phyloP scores from a whole-genome alignment of 495 filamentous ascomycete species.

The Daldinia bambusicola region DNA sequence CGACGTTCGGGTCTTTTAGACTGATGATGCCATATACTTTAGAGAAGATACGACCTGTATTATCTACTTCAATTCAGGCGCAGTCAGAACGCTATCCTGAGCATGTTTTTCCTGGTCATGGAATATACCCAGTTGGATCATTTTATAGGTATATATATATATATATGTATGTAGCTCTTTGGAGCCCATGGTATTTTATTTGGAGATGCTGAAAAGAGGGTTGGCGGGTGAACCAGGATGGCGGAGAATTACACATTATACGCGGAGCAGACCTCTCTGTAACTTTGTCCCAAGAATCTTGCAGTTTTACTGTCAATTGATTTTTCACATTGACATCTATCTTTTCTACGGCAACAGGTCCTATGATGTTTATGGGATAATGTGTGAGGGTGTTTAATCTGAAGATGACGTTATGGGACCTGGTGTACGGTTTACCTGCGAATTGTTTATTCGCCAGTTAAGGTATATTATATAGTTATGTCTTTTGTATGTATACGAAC shows the following conservation, averaged over 20 bases:
- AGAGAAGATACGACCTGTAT: constrained; percentile 41
- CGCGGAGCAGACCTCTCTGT: constrained; percentile 18
- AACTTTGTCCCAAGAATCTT: constrained; percentile 4
- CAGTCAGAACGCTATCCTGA: constrained; percentile 20
- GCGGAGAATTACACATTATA: constrained; percentile 17
- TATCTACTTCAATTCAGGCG: constrained; percentile 29
- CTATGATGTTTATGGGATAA: constrained; percentile 26
- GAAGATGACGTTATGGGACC: constrained; percentile 18
- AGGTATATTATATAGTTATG: neutral
- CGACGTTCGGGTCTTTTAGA: constrained; percentile 41
- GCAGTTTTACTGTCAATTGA: constrained; percentile 7
- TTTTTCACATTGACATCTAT: constrained; percentile 20
- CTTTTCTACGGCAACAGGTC: constrained; percentile 10
- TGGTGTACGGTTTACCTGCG: neutral
- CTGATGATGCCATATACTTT: constrained; percentile 39
- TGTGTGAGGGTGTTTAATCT: constrained; percentile 26
- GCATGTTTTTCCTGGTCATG: constrained; percentile 27
- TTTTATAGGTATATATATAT: constrained; percentile 22
- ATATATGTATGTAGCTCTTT: constrained; percentile 17
- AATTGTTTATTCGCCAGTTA: neutral
- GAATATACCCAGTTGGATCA: constrained; percentile 42
- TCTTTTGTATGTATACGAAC: constrained; percentile 20
- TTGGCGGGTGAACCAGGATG: constrained; percentile 15
- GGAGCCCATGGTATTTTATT: constrained; percentile 17
- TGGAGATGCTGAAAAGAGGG: constrained; percentile 18